Base-by-base conservation (phyloP, 2,329 filamentous ascomycete genomes). In the Apiospora koreana region DNA sequence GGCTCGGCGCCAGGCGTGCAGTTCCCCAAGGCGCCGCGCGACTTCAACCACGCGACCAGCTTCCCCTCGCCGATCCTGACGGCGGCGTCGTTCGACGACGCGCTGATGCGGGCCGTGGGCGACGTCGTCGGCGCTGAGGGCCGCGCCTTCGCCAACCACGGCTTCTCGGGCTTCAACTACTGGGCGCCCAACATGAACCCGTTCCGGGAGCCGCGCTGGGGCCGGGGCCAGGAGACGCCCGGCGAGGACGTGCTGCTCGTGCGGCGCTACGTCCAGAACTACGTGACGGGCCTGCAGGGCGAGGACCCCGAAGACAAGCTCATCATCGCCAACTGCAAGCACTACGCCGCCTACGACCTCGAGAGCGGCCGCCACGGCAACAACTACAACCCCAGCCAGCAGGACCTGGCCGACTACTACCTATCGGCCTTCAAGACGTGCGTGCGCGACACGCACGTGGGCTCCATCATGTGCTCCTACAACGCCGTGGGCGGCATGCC, bases 361-460 rank as follows among this genome's bases (percentile, higher is more conserved):
- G 88, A 90, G 74, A 76, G 28, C 86, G 84, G 80, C 76, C 79
- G 42, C 78, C 66, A 68, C 35, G 66, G 43, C 21, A 68, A 68
- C 66, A 68, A 54, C 66, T 68, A 68, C 66, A 68, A 68, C 45
- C 66, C 66, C 79, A 2, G 76, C 82, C 31, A 79, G 66, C 91
- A 92, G 73, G 91, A 93, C 71, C 80, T 93, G 5, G 84, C 86
- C 0, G 91, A 92, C 74, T 93, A 92, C 79, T 93, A 91, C 75
- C 83, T 91, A 50, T 89, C 88, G 1, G 86, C 89, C 0, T 93
- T 93, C 80, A 83, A 91, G 75, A 85, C 85, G 77, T 92, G 90
- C 77, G 88, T 86, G 62, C 83, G 86, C 14, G 87, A 90, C 75
- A 85, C 86, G 3, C 83, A 85, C 64, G 86, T 87, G 3, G 83